Percentiles rank a stretch among this genome's conserved stretches.
Conservation (phyloP, 2,329 filamentous ascomycete species). For the Proliferodiscus dingleyae region DNA sequence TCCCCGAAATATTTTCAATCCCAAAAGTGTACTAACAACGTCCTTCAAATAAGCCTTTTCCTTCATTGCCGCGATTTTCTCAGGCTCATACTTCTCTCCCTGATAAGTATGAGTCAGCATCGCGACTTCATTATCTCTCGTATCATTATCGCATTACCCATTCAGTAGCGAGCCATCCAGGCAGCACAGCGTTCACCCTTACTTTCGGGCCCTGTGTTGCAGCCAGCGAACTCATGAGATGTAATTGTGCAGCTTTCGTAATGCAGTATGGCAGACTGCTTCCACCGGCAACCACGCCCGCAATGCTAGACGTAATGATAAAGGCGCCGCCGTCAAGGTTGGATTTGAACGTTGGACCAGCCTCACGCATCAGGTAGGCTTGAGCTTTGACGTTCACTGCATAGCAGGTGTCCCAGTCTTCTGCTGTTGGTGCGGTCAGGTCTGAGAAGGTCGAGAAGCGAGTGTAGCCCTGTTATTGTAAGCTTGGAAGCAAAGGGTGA, state of each 20-base stretch:
- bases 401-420: slow-evolving; percentile 43
- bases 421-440: slow-evolving; percentile 17
- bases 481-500: not conserved
- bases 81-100: slow-evolving; percentile 49
- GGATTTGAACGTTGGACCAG: slow-evolving; percentile 51
- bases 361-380: slow-evolving; percentile 49
- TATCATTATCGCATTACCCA: slow-evolving; percentile 42
- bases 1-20: too few species aligned
- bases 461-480: slow-evolving; percentile 22
- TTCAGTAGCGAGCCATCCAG: slow-evolving; percentile 60
- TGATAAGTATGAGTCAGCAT: slow-evolving; percentile 13
- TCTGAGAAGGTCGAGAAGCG: slow-evolving; percentile 26
- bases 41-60: slow-evolving; percentile 50
- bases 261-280: slow-evolving; percentile 32
- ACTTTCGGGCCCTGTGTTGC: slow-evolving; percentile 57
- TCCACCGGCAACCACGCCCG: slow-evolving; percentile 36
- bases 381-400: slow-evolving; percentile 56
- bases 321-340: slow-evolving; percentile 61
- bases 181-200: slow-evolving; percentile 59
- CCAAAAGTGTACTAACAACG: slow-evolving; percentile 46
- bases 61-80: slow-evolving; percentile 44
- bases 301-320: slow-evolving; percentile 58
- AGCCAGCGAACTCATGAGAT: slow-evolving; percentile 62
- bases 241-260: slow-evolving; percentile 46
- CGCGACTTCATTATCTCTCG: not conserved